phyloP scores from a whole-genome alignment of 352 stramenopile genomes.

The Pythium guiyangense region DNA sequence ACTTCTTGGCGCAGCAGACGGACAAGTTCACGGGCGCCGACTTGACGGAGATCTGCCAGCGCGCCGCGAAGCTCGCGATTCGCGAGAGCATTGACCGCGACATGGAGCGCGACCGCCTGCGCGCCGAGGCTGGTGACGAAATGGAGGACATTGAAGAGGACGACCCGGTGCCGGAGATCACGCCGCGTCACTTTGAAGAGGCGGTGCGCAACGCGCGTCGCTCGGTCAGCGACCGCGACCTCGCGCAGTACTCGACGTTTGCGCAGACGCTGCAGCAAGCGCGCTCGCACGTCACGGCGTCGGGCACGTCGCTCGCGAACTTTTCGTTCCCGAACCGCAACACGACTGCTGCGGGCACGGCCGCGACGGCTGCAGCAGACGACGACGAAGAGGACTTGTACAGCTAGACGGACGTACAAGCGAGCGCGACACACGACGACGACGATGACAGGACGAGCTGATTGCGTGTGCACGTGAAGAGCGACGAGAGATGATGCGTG shows the following conservation, averaged over 20 bases:
- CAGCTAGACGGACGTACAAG: constrained; percentile 69
- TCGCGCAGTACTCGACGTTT: constrained; percentile 90
- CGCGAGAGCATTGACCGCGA: constrained; percentile 98
- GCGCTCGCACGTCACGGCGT: constrained; percentile 91
- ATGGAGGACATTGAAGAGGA: constrained; percentile 93
- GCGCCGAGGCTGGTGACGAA: constrained; percentile 86
- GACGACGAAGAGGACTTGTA: constrained; percentile 98
- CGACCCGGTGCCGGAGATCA: constrained; percentile 95
- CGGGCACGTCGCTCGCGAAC: constrained; percentile 91
- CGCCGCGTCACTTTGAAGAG: constrained; percentile 95
- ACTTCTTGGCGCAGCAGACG: constrained; percentile 95
- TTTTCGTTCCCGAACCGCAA: constrained; percentile 94
- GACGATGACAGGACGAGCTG: too few species aligned
- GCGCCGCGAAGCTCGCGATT: constrained; percentile 98
- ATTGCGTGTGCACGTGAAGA: too few species aligned
- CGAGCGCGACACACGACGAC: too few species aligned
- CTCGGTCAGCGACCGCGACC: constrained; percentile 97
- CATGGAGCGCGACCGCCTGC: constrained; percentile 96
- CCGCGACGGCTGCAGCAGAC: constrained; percentile 61
- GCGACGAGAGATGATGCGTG: too few species aligned
- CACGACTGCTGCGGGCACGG: constrained; percentile 26
- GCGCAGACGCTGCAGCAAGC: constrained; percentile 94
- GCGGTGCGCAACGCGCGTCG: constrained; percentile 96
- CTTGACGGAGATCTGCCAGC: constrained; percentile 99
- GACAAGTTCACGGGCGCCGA: constrained; percentile 99